Conservation (phyloP, 2,329 filamentous ascomycete species). For the Ustulina deusta region DNA sequence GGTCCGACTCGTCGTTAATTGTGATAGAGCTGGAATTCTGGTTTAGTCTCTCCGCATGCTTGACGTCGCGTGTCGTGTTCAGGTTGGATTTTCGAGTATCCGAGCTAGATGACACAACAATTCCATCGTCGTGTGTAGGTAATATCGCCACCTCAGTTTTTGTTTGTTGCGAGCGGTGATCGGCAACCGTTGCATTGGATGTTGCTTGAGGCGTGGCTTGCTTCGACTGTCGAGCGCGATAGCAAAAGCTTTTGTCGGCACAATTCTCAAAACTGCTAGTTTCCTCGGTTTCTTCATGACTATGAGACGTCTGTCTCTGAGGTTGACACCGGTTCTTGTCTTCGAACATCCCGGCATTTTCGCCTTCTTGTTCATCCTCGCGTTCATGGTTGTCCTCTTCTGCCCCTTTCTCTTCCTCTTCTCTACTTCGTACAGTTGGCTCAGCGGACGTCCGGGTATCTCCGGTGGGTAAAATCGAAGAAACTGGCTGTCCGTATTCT, state of each 20-base stretch:
- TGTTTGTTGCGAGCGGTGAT: constrained; percentile 19
- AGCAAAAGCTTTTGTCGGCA: constrained; percentile 49
- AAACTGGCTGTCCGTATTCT: background rate
- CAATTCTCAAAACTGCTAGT: constrained; percentile 42
- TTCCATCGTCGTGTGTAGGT: constrained; percentile 26
- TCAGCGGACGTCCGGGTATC: background rate
- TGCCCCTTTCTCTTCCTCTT: constrained; percentile 1
- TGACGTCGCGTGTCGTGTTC: background rate
- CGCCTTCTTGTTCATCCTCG: background rate
- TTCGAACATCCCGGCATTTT: constrained; percentile 3
- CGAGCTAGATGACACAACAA: background rate
- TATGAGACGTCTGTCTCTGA: constrained; percentile 14
- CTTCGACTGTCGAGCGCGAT: constrained; percentile 44
- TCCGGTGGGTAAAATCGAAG: background rate
- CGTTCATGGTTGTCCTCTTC: background rate
- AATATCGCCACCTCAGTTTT: constrained; percentile 38
- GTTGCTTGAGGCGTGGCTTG: constrained; percentile 26
- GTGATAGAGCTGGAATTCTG: background rate
- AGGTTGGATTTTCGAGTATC: constrained; percentile 1
- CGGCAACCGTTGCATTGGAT: background rate
- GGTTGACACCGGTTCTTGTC: constrained; percentile 7
- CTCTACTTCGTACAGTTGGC: background rate
- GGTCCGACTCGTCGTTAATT: background rate
- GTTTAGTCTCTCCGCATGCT: background rate
- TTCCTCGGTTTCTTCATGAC: constrained; percentile 26